phyloP scores from a whole-genome alignment of 306 rosid genomes.

The Rosa lucieae region DNA sequence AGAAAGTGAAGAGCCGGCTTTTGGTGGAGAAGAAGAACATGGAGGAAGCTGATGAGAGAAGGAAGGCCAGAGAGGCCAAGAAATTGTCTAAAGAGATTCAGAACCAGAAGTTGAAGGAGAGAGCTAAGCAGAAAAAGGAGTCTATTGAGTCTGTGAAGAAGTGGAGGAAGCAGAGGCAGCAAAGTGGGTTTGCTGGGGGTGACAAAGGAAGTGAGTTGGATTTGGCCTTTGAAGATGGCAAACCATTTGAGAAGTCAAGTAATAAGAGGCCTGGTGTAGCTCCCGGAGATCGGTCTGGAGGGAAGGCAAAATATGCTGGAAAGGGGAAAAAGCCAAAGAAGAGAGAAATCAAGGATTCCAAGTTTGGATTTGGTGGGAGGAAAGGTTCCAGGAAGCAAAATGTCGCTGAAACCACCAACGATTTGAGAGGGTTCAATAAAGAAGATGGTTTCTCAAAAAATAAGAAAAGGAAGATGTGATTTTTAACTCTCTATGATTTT shows the following conservation, averaged over 20 bases:
- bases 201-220: conserved; percentile 44
- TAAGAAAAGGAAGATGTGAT: conserved; percentile 64
- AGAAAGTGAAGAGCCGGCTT: conserved; percentile 69
- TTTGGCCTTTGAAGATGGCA: conserved; percentile 69
- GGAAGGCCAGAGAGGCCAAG: conserved; percentile 83
- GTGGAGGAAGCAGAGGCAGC: conserved; percentile 97
- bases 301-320: conserved; percentile 52
- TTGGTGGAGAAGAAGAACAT: conserved; percentile 67
- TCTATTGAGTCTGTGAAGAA: conserved; percentile 89
- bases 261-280: conserved; percentile 72
- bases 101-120: conserved; percentile 74
- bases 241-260: conserved; percentile 59
- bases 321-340: conserved; percentile 50
- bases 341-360: conserved; percentile 59
- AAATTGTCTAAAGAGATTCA: conserved; percentile 78
- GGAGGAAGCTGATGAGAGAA: conserved; percentile 90
- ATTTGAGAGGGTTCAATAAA: conserved; percentile 45
- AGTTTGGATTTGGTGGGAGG: conserved; percentile 82
- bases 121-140: conserved; percentile 87
- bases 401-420: conserved; percentile 58
- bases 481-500: neutral
- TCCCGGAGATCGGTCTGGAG: conserved; percentile 82
- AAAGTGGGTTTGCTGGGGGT: conserved; percentile 69
- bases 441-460: conserved; percentile 34
- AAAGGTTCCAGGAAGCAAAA: conserved; percentile 72